These are phyloP conservation scores for Hippophae rhamnoides DNA, from an alignment of 306 rosid species.

Conservation along the genomic window DNA sequence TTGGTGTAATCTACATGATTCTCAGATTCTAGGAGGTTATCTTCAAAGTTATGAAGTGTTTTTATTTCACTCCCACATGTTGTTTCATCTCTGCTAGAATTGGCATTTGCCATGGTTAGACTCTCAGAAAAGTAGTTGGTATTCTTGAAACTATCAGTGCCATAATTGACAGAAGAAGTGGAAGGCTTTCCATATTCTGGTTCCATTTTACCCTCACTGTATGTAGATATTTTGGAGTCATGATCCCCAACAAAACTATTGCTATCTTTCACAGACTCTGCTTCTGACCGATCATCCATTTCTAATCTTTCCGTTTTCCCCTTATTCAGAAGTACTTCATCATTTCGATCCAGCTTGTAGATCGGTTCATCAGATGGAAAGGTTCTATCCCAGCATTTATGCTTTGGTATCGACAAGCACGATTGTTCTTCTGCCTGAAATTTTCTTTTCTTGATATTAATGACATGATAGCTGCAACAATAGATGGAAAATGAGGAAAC, in stretches of 20 bases:
- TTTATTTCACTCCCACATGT: conserved; percentile 12
- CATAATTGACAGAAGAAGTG: conserved; percentile 19
- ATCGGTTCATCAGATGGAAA: conserved; percentile 21
- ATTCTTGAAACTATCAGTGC: conserved; percentile 5
- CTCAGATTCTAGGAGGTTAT: conserved; percentile 32
- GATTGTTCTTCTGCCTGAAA: conserved; percentile 45
- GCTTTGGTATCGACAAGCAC: conserved; percentile 51
- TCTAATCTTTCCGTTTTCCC: conserved; percentile 2
- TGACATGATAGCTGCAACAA: conserved; percentile 24
- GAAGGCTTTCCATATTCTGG: not conserved
- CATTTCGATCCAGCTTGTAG: conserved; percentile 24
- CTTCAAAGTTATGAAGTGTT: conserved; percentile 31
- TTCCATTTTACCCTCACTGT: too few relatives aligned
- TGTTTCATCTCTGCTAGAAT: conserved; percentile 19
- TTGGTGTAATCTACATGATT: conserved; percentile 19
- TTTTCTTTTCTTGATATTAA: conserved; percentile 61
- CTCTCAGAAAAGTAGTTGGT: conserved; percentile 12
- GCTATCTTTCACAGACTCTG: conserved; percentile 48
- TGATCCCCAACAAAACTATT: conserved; percentile 34
- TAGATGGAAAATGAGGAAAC: too few relatives aligned
- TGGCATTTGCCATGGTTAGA: conserved; percentile 19
- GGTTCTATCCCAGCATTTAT: conserved; percentile 32
- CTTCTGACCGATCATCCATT: conserved; percentile 21
- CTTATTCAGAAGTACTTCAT: conserved; percentile 13
- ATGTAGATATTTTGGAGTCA: too few relatives aligned